Evolutionary conservation across 2,329 filamentous ascomycete genomes (phyloP).

Genomic region (Sporothrix mexicana): DNA sequence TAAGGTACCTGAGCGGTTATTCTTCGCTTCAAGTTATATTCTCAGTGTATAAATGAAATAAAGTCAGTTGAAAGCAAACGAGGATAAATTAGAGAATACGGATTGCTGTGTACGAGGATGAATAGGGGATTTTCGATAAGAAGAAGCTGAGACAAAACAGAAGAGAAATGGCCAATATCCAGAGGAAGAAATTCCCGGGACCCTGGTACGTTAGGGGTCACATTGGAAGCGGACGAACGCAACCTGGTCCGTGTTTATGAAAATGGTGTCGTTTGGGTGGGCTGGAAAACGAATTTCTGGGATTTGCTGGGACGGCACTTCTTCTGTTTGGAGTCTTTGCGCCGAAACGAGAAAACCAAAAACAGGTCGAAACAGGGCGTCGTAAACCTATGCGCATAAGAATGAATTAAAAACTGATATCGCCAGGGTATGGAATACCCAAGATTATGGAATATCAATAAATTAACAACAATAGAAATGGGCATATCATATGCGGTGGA

Average conservation of each 20-base stretch:
- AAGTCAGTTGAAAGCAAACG: no score
- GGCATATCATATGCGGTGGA: background rate
- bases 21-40: no score
- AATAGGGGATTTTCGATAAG: background rate
- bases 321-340: conserved; percentile 4
- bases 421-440: background rate
- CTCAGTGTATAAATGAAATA: no score
- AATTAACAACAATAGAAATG: no score
- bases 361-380: background rate
- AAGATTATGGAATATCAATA: no score
- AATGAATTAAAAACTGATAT: background rate
- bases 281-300: background rate
- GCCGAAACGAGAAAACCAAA: background rate
- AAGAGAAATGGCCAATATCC: background rate
- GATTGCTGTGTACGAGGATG: no score
- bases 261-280: background rate
- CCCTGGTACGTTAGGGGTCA: background rate
- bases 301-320: background rate
- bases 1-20: no score
- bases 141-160: background rate
- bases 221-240: conserved; percentile 9
- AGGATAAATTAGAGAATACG: no score
- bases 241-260: conserved; percentile 17
- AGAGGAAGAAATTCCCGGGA: background rate
- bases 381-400: background rate